Conservation (phyloP, 2,329 filamentous ascomycete species). For the Stachybotrys echinatus region DNA sequence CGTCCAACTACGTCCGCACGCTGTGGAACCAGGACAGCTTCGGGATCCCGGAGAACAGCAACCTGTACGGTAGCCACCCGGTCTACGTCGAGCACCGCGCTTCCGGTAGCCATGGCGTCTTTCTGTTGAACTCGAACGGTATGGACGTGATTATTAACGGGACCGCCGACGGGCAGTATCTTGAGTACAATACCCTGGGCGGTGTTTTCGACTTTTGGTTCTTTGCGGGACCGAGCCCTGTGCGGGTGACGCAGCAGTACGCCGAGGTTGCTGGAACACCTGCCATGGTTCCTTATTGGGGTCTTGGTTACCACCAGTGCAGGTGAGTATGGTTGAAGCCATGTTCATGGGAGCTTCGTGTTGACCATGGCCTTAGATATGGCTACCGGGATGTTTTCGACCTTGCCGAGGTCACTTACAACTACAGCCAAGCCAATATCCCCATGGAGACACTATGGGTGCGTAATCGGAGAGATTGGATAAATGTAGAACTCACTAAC, state of each 20-base stretch:
- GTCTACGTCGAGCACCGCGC: slow-evolving; percentile 70
- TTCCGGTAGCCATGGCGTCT: slow-evolving; percentile 57
- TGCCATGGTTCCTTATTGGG: slow-evolving; percentile 76
- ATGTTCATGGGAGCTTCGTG: background rate
- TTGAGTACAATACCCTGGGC: slow-evolving; percentile 77
- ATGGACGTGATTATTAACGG: slow-evolving; percentile 69
- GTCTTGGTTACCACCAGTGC: slow-evolving; percentile 78
- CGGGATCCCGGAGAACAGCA: slow-evolving; percentile 52
- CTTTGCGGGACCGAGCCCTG: slow-evolving; percentile 65
- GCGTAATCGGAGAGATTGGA: background rate
- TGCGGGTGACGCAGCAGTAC: slow-evolving; percentile 66
- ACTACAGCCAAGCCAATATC: slow-evolving; percentile 59
- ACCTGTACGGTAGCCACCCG: slow-evolving; percentile 69
- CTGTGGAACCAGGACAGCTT: slow-evolving; percentile 55
- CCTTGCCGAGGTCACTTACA: slow-evolving; percentile 60
- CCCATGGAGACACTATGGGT: slow-evolving; percentile 71
- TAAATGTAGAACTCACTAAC: background rate
- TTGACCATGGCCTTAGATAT: slow-evolving; percentile 45
- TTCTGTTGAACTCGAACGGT: slow-evolving; percentile 69
- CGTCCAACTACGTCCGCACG: slow-evolving; percentile 55
- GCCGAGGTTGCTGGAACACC: slow-evolving; percentile 64
- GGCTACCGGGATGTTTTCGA: slow-evolving; percentile 71
- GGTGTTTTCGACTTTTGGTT: slow-evolving; percentile 78
- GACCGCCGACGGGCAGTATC: slow-evolving; percentile 56
- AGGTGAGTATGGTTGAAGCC: slow-evolving; percentile 10